Evolutionary conservation across 768 basidiomycete genomes (phyloP).

Genomic region (Lactarius tabidus): DNA sequence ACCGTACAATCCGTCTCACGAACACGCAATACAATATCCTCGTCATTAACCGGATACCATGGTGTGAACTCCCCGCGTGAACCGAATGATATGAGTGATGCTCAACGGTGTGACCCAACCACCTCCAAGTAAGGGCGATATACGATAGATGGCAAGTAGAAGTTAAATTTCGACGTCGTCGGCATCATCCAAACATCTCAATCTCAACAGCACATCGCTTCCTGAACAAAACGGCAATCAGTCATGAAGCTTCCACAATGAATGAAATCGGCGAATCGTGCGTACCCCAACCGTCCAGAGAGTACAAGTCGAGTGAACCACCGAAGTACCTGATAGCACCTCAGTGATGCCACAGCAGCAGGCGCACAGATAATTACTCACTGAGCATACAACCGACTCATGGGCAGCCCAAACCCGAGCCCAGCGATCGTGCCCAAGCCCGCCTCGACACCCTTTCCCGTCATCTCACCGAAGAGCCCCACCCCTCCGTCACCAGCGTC

Average conservation of each 20-base stretch:
- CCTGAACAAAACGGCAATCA: conserved; percentile 32
- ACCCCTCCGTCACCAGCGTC: conserved; percentile 38
- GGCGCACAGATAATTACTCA: conserved; percentile 29
- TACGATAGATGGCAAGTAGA: not conserved
- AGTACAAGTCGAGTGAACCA: conserved; percentile 75
- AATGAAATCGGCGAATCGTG: conserved; percentile 9
- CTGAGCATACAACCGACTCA: conserved; percentile 72
- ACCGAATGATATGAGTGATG: not conserved
- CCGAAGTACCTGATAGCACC: conserved; percentile 65
- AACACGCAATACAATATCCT: conserved; percentile 29
- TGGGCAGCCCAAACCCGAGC: conserved; percentile 80
- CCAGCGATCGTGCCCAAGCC: conserved; percentile 90
- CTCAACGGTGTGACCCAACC: too few relatives aligned
- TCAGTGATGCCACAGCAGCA: conserved; percentile 11
- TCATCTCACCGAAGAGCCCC: conserved; percentile 72
- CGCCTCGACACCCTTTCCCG: conserved; percentile 69
- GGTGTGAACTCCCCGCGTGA: not conserved
- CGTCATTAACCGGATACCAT: conserved; percentile 17
- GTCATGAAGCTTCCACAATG: not conserved
- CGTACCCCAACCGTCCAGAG: conserved; percentile 81
- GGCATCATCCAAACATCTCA: conserved; percentile 49
- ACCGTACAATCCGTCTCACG: conserved; percentile 38
- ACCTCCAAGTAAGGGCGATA: not conserved
- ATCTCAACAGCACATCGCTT: conserved; percentile 51
- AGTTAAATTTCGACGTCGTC: conserved; percentile 47